These are phyloP conservation scores for Pseudoperonospora humuli DNA, from an alignment of 352 stramenopile species.

Conservation along the genomic window DNA sequence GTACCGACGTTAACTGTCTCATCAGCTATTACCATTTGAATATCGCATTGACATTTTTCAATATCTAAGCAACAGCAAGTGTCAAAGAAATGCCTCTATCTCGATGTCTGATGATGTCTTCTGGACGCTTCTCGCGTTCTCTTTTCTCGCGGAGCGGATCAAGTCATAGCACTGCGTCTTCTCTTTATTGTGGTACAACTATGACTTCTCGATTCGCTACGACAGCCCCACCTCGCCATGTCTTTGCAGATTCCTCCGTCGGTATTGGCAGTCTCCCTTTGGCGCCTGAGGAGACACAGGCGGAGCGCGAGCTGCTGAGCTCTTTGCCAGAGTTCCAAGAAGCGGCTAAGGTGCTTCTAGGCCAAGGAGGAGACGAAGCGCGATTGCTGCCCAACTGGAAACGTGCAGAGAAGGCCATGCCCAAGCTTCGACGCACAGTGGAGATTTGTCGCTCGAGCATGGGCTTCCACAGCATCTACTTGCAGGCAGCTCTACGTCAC, in stretches of 20 bases:
- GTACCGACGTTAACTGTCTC: too few species aligned
- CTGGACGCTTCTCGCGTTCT: conserved; percentile 4
- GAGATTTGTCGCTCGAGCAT: conserved; percentile 75
- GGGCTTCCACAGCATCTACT: conserved; percentile 62
- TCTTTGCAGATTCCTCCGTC: conserved; percentile 44
- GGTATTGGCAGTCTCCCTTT: conserved; percentile 62
- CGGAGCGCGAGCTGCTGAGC: conserved; percentile 52
- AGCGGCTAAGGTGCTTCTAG: conserved; percentile 43
- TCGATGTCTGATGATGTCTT: conserved; percentile 12
- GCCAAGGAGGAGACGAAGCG: conserved; percentile 28
- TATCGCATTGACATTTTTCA: too few species aligned
- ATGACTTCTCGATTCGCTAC: conserved; percentile 13
- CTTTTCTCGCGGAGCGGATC: not conserved
- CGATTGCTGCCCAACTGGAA: conserved; percentile 39
- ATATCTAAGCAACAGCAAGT: too few species aligned
- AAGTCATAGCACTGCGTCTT: conserved; percentile 5
- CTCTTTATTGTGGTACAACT: conserved; percentile 10
- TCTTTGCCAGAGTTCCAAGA: conserved; percentile 69
- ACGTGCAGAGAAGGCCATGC: conserved; percentile 39
- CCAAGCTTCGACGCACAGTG: conserved; percentile 50
- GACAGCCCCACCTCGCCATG: conserved; percentile 31
- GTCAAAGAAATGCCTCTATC: conserved; percentile 8
- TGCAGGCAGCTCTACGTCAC: conserved; percentile 53
- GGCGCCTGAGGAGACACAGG: conserved; percentile 50
- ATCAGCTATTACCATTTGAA: too few species aligned